These are phyloP conservation scores for Capronia coronata DNA, from an alignment of 2,329 filamentous ascomycete genomes.

Conservation along the genomic window DNA sequence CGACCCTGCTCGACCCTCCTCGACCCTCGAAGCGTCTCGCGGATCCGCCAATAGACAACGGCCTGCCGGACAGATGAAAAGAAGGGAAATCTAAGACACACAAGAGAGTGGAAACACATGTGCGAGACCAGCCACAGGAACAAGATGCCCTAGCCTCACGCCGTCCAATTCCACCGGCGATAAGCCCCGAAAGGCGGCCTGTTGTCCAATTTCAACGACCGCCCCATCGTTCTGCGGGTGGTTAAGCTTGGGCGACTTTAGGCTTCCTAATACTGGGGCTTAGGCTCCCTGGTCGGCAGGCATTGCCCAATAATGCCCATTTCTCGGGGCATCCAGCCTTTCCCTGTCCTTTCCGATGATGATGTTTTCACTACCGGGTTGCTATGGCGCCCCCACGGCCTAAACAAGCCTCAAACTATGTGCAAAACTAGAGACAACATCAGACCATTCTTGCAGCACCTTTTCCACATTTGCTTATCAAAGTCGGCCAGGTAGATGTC, in stretches of 20 bases:
- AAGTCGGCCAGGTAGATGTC: too few relatives aligned
- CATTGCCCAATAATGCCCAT: not conserved
- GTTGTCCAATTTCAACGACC: not conserved
- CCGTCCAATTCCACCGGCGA: not conserved
- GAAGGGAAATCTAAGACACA: not conserved
- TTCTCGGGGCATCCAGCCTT: not conserved
- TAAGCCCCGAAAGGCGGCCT: not conserved
- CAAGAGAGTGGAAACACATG: not conserved
- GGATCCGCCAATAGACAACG: too few relatives aligned
- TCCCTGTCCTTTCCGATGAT: not conserved
- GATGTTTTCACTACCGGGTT: not conserved
- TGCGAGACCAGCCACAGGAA: not conserved
- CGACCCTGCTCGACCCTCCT: not conserved
- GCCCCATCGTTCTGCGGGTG: not conserved
- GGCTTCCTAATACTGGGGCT: not conserved
- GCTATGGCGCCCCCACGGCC: not conserved
- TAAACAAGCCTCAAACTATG: not conserved
- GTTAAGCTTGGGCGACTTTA: not conserved
- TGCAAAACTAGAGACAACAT: not conserved
- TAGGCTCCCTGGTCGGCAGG: not conserved
- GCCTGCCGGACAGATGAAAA: not conserved
- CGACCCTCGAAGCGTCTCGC: too few relatives aligned
- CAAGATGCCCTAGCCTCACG: too few relatives aligned
- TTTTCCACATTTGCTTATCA: not conserved
- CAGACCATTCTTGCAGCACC: not conserved